Evolutionary conservation across 2,329 filamentous ascomycete genomes (phyloP).

Genomic region (Cercospora sp.): DNA sequence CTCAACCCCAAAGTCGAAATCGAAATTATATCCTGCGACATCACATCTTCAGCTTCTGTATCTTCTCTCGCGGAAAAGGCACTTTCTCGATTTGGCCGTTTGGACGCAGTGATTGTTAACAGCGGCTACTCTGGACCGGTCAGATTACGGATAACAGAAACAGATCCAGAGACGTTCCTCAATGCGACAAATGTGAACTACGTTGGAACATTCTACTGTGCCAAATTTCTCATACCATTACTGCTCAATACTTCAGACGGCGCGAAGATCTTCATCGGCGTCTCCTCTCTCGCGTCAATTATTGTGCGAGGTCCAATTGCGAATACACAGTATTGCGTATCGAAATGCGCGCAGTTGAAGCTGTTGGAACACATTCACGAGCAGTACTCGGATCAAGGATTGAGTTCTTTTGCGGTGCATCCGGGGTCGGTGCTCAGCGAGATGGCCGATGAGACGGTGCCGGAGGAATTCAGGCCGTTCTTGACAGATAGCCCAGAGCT

Average conservation of each 20-base stretch:
- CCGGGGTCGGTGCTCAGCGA: conserved; percentile 42
- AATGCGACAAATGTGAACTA: conserved; percentile 34
- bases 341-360: conserved; percentile 42
- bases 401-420: conserved; percentile 40
- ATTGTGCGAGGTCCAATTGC: conserved; percentile 44
- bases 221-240: conserved; percentile 35
- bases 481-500: conserved; percentile 38
- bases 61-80: conserved; percentile 23
- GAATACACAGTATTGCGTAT: conserved; percentile 43
- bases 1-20: conserved; percentile 32
- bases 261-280: conserved; percentile 38
- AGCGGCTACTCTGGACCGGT: conserved; percentile 31
- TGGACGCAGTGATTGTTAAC: conserved; percentile 34
- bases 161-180: conserved; percentile 27
- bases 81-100: conserved; percentile 23
- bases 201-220: conserved; percentile 33
- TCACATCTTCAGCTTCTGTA: conserved; percentile 26
- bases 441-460: conserved; percentile 40
- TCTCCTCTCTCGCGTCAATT: conserved; percentile 36
- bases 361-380: conserved; percentile 44
- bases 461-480: conserved; percentile 30
- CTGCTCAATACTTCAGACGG: conserved; percentile 24
- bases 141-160: conserved; percentile 26
- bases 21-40: conserved; percentile 34
- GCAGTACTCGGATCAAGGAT: conserved; percentile 35